Base-by-base conservation (phyloP, 2,329 filamentous ascomycete species). In the Microsporum audouinii region DNA sequence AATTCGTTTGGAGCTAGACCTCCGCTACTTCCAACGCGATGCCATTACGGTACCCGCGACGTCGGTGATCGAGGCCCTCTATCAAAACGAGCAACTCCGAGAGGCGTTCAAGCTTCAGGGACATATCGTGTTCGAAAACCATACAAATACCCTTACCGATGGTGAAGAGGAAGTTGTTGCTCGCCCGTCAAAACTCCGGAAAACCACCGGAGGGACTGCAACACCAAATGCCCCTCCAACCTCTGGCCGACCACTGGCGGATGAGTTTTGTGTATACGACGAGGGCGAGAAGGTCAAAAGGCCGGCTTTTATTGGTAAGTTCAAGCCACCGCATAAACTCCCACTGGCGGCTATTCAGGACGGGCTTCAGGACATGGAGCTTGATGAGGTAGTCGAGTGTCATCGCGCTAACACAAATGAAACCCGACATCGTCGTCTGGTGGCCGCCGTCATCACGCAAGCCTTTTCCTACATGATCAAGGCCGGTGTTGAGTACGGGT, bases 381-480 rank as follows among this genome's bases (percentile, higher is more conserved):
- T 80, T 17, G 66, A 71, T 49, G 67, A 73, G 5, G 71, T 77
- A 10, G 68, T 79, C 4, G 64, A 72, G 65, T 14, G 63, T 71
- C 61, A 67, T 63, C 36, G 62, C 29, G 70, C 71, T 3, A 72
- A 70, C 12, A 70, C 63, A 4, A 73, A 74, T 51, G 62, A 69
- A 43, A 72, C 77, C 51, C 63, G 71, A 38, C 72, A 72, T 17
- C 72, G 75, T 59, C 72, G 66, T 62, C 69, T 78, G 3, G 68
- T 75, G 0, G 71, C 73, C 6, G 73, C 78, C 29, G 73, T 78
- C 10, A 67, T 82, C 41, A 77, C 76, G 3, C 75, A 82, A 67
- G 75, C 73, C 0, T 82, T 77, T 65, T 72, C 77, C 39, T 80
- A 81, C 66, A 82, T 82, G 73, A 73, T 82, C 8, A 65, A 76